Base-by-base conservation (phyloP, 768 basidiomycete species). In the Rossbeevera mucosa region DNA sequence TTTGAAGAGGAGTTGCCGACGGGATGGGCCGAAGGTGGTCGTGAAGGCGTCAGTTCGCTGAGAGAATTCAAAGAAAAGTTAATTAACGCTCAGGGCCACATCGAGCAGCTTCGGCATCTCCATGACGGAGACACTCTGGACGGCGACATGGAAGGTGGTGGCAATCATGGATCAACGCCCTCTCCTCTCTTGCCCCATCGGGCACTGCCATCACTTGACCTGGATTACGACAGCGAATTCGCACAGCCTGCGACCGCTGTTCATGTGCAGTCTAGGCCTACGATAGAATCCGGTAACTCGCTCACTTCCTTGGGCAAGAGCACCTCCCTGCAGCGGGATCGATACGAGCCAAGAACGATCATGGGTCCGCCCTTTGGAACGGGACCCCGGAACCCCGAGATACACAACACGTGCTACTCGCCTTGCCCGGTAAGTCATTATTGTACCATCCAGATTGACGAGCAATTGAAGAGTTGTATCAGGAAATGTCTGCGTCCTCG, bases 21-120 rank as follows among this genome's bases (percentile, higher is more conserved):
- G 21, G 41, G 24, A 54, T 49, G 50, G 47, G 56, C 52, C 9
- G 60, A 59, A 16, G 11, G 25, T 25, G 53, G 53, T 21, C 47
- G 50, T 59, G 57, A 58, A 54, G 22, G 28, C 36, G 21, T 38
- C 50, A 21, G 47, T 54, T 56, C 28, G 43, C 38, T 66, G 57
- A 25, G 48, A 47, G 58, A 59, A 47, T 41, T 64, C 43, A 66
- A 61, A 54, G 60, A 44, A 52, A 59, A 46, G 54, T 56, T 68
- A 55, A 55, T 67, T 57, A 53, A 44, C 50, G 36, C 64, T 55
- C 66, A 67, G 51, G 57, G 42, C 52, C 56, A 52, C 46, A 41
- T 57, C 8, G 62, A 66, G 26, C 47, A 40, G 1, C 65, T 67
- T 53, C 25, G 52, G 48, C 44, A 44, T 44, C 38, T 52, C 8